Percentiles rank a stretch among this genome's conserved stretches.
Evolutionary conservation across 257 asterid genomes (phyloP).

Genomic region (Dorcoceras hygrometricum): DNA sequence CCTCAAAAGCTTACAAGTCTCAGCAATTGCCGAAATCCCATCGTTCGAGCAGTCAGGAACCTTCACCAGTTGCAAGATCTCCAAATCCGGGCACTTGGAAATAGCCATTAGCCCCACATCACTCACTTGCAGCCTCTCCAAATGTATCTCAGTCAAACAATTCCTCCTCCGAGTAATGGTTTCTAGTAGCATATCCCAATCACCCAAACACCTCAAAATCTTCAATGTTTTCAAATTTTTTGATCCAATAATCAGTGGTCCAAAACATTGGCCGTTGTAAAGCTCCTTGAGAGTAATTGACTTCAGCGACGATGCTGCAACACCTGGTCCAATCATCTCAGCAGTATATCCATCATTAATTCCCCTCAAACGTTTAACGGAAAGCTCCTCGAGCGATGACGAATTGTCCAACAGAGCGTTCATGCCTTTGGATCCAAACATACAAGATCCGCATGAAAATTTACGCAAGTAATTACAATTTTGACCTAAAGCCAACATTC

Average conservation of each 20-base stretch:
- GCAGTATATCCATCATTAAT: slow-evolving; percentile 49
- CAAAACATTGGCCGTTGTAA: slow-evolving; percentile 69
- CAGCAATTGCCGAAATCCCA: slow-evolving; percentile 68
- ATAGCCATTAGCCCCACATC: slow-evolving; percentile 62
- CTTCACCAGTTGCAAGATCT: slow-evolving; percentile 71
- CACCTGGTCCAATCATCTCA: slow-evolving; percentile 68
- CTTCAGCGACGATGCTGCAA: slow-evolving; percentile 51
- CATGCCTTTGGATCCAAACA: slow-evolving; percentile 84
- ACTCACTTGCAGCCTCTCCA: slow-evolving; percentile 79
- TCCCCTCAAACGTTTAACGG: slow-evolving; percentile 74
- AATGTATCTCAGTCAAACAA: slow-evolving; percentile 62
- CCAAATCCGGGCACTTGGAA: slow-evolving; percentile 54
- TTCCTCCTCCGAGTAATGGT: slow-evolving; percentile 39
- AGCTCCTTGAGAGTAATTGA: slow-evolving; percentile 73
- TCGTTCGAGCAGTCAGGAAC: slow-evolving; percentile 68
- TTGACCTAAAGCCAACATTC: slow-evolving; percentile 54
- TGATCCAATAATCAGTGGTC: slow-evolving; percentile 58
- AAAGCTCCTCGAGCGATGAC: slow-evolving; percentile 60
- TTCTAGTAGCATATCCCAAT: slow-evolving; percentile 75
- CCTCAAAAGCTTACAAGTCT: slow-evolving; percentile 69
- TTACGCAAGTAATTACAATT: slow-evolving; percentile 62
- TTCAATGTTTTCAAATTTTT: slow-evolving; percentile 62
- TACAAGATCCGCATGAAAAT: slow-evolving; percentile 71
- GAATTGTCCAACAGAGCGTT: slow-evolving; percentile 67
- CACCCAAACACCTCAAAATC: slow-evolving; percentile 68